Evolutionary conservation across 2,329 filamentous ascomycete genomes (phyloP).

Genomic region (Botrytis fabae): DNA sequence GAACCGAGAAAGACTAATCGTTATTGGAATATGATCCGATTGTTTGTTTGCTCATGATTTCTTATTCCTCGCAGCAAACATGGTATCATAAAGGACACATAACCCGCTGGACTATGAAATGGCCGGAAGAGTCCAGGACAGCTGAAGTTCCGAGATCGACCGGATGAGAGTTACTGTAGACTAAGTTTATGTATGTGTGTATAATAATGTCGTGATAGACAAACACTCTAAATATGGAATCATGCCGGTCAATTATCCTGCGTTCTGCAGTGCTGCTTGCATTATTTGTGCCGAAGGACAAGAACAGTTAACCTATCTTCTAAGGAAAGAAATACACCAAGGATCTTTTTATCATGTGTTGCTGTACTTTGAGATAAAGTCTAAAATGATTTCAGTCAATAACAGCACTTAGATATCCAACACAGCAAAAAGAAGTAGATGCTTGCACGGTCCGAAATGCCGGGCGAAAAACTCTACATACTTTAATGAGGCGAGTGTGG

Average conservation of each 20-base stretch:
- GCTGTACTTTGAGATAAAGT: not conserved
- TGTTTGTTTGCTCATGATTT: not conserved
- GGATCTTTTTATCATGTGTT: conserved; percentile 2
- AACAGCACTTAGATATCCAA: not conserved
- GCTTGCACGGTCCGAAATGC: conserved; percentile 17
- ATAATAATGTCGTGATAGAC: conserved; percentile 1
- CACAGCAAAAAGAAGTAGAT: not conserved
- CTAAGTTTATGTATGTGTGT: not conserved
- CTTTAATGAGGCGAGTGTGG: not conserved
- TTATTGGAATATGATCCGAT: conserved; percentile 3
- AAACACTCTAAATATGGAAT: conserved; percentile 16
- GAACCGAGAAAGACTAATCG: not conserved
- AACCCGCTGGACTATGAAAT: not conserved
- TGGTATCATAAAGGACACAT: not conserved
- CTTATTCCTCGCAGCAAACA: not conserved
- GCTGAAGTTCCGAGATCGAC: not conserved
- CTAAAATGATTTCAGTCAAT: not conserved
- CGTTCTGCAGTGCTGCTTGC: not conserved
- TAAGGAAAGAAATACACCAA: not conserved
- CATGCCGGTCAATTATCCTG: conserved; percentile 16
- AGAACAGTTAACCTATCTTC: not conserved
- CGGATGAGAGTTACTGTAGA: not conserved
- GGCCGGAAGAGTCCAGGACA: not conserved
- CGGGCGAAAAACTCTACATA: not conserved
- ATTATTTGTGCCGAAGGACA: not conserved